These are phyloP conservation scores for Tephrocybe sp. DNA, from an alignment of 768 basidiomycete species.

Conservation along the genomic window DNA sequence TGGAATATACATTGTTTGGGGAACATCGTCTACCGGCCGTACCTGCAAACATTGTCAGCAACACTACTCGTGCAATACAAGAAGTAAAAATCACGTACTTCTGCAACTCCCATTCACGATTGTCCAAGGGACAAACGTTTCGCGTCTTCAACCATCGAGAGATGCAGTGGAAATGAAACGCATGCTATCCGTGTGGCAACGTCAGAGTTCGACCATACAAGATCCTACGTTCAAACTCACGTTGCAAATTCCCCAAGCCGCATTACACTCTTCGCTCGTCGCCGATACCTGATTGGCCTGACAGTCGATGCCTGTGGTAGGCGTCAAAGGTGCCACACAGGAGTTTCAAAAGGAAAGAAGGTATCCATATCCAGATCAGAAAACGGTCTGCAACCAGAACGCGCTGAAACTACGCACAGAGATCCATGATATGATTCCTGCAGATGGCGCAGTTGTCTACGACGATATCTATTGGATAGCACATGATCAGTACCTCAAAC, in stretches of 20 bases:
- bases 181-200: conserved; percentile 65
- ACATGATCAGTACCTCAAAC: neutral
- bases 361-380: neutral
- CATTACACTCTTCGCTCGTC: conserved; percentile 94
- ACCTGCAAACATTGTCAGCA: conserved; percentile 3
- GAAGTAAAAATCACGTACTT: conserved; percentile 63
- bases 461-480: conserved; percentile 73
- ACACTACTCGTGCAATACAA: neutral
- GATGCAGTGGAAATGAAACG: conserved; percentile 99
- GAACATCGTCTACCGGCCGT: conserved; percentile 11
- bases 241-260: conserved; percentile 99
- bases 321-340: neutral
- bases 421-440: conserved; percentile 99
- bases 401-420: conserved; percentile 59
- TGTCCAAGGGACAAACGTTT: conserved; percentile 92
- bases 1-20: conserved; percentile 2
- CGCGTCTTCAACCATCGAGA: conserved; percentile 98
- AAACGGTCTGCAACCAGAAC: neutral
- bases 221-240: conserved; percentile 52
- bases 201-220: too few relatives aligned
- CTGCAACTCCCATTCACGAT: conserved; percentile 95
- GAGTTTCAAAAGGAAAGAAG: neutral
- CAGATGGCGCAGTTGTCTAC: conserved; percentile 99
- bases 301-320: conserved; percentile 96
- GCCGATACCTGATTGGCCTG: conserved; percentile 99